Base-by-base conservation (phyloP, 2,329 filamentous ascomycete genomes). In the Nigrospora osmanthi region DNA sequence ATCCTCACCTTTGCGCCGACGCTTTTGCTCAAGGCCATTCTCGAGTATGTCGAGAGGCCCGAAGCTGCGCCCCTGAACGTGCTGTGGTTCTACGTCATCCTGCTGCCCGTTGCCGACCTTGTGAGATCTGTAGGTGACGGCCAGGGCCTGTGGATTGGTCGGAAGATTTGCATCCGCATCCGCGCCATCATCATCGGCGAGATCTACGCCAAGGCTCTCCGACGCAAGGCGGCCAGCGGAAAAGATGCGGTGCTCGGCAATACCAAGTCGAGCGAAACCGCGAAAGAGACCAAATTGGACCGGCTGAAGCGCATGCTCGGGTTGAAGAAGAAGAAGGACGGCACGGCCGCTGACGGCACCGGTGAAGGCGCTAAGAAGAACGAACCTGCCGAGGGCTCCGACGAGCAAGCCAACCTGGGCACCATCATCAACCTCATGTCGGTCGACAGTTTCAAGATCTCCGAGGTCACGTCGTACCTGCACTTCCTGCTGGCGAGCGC, bases 391-490 rank as follows among this genome's bases (percentile, higher is more conserved):
- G 45, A 68, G 46, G 60, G 60, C 19, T 56, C 44, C 15, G 83
- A 89, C 49, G 78, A 85, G 47, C 89, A 95, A 67, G 91, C 89
- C 35, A 96, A 93, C 49, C 76, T 94, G 42, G 93, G 94, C 50
- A 95, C 93, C n/a, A 96, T 98, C 58, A 98, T 98, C 71, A 98
- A 97, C 64, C 73, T 98, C 53, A 98, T 98, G 93, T 94, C 93
- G 11, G 94, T 98, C 35, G 94, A 98, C 70, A 96, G 91, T 40
- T 97, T 97, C 80, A 98, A 98, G 69, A 89, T 98, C 45, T 87
- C 88, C 50, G 93, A 98, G 61, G 84, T 95, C 47, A 93, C 89
- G 34, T 87, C 91, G 0, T 98, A 98, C 62, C 72, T 98, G 31
- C 93, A 98, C 66, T 98, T 95, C 65, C 72, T 98, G n/a, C 86